A percentile compares a stretch with the other conserved stretches of the same genome.
Conservation (phyloP, 139 green algal species). For the Chlamydomonas asymmetrica region DNA sequence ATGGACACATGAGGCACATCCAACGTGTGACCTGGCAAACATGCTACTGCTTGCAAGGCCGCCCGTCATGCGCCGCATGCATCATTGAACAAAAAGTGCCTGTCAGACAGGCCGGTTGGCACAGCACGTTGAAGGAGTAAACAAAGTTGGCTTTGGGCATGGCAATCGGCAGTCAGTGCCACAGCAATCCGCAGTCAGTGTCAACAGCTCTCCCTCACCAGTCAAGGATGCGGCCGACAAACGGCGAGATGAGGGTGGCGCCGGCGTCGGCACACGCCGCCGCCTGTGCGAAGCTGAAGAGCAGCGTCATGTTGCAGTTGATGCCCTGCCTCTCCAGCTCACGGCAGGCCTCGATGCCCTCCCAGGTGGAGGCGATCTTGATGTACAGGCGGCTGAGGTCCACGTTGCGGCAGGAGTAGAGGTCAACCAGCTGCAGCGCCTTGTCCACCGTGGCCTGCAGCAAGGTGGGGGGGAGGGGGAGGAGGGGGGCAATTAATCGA, state of each 20-base stretch:
- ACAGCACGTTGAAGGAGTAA: too few relatives aligned
- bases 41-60: too few relatives aligned
- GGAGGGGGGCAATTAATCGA: too few relatives aligned
- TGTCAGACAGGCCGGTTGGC: too few relatives aligned
- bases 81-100: too few relatives aligned
- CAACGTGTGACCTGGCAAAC: too few relatives aligned
- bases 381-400: constrained; percentile 64
- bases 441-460: constrained; percentile 67
- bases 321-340: constrained; percentile 82
- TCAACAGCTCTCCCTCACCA: constrained; percentile 46
- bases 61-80: too few relatives aligned
- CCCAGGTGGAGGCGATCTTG: constrained; percentile 87
- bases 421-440: constrained; percentile 70
- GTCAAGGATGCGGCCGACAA: constrained; percentile 93
- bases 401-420: constrained; percentile 65
- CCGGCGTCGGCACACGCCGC: constrained; percentile 81
- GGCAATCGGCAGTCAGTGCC: too few relatives aligned
- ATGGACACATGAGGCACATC: too few relatives aligned
- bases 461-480: too few relatives aligned
- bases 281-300: constrained; percentile 89
- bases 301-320: constrained; percentile 90
- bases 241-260: constrained; percentile 84
- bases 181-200: too few relatives aligned
- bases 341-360: constrained; percentile 84
- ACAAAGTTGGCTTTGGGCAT: too few relatives aligned